Evolutionary conservation across 2,329 filamentous ascomycete species (phyloP).

Genomic region (Aspergillus ochraceus): DNA sequence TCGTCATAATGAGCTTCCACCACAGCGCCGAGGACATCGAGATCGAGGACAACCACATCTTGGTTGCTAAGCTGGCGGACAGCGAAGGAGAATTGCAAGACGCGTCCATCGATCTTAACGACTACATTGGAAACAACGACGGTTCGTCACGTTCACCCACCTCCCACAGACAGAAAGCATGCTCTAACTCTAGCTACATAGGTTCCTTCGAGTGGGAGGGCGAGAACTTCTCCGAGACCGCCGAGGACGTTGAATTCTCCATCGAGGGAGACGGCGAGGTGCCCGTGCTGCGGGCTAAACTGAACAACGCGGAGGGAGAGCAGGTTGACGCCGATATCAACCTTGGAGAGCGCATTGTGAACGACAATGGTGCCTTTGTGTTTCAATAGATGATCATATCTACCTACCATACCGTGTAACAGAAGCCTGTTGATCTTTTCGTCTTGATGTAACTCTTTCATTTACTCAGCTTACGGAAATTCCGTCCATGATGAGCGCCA

Average conservation of each 20-base stretch:
- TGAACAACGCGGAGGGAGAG: constrained; percentile 5
- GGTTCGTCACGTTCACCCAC: constrained; percentile 8
- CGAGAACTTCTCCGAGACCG: constrained; percentile 10
- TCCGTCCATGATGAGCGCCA: neutral
- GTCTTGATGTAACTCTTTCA: neutral
- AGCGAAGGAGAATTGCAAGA: constrained; percentile 7
- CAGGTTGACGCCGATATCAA: constrained; percentile 12
- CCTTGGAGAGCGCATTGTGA: constrained; percentile 17
- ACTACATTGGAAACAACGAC: constrained; percentile 17
- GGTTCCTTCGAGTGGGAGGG: constrained; percentile 21
- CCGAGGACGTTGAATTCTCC: constrained; percentile 10
- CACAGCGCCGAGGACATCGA: constrained; percentile 14
- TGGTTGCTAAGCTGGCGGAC: constrained; percentile 13
- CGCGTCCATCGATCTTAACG: constrained; percentile 16
- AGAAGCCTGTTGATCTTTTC: neutral
- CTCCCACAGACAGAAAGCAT: too few species aligned
- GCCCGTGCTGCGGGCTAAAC: constrained; percentile 17
- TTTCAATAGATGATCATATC: constrained; percentile 2
- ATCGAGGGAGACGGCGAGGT: constrained; percentile 18
- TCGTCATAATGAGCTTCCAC: constrained; percentile 23
- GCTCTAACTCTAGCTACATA: neutral
- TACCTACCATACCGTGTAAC: neutral
- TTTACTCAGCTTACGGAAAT: neutral
- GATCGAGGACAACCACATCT: constrained; percentile 12
- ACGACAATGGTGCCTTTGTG: constrained; percentile 10